Evolutionary conservation across 305 asterid genomes (phyloP).

Genomic region (Plantago coronopus): DNA sequence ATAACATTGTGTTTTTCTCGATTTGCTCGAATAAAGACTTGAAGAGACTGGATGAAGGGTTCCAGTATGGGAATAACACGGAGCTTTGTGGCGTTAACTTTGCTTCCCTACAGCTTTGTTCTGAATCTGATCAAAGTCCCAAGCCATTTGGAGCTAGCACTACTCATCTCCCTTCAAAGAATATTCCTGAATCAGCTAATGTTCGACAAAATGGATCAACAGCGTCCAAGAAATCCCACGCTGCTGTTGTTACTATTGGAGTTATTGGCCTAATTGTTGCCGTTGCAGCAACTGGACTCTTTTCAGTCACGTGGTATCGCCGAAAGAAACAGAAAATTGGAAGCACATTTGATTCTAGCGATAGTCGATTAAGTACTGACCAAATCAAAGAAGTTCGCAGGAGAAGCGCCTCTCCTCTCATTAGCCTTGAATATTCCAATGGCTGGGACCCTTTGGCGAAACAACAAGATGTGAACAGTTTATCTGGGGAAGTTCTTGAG

Average conservation of each 20-base stretch:
- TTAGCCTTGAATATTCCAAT: conserved; percentile 68
- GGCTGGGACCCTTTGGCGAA: conserved; percentile 87
- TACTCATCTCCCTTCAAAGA: conserved; percentile 51
- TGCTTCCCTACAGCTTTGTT: conserved; percentile 49
- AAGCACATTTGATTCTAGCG: conserved; percentile 54
- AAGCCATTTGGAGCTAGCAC: conserved; percentile 56
- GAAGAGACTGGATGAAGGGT: conserved; percentile 75
- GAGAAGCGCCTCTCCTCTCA: conserved; percentile 80
- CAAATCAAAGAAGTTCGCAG: conserved; percentile 50
- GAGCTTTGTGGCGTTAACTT: conserved; percentile 65
- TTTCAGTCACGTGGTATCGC: conserved; percentile 67
- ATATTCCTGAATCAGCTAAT: conserved; percentile 80
- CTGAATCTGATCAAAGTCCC: conserved; percentile 39
- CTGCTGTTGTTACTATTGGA: conserved; percentile 38
- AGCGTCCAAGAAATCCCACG: conserved; percentile 39
- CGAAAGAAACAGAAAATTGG: conserved; percentile 72
- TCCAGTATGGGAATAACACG: conserved; percentile 65
- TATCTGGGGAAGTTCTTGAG: conserved; percentile 77
- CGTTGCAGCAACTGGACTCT: conserved; percentile 38
- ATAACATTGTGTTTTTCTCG: no score
- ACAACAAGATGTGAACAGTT: conserved; percentile 44
- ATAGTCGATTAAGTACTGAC: conserved; percentile 57
- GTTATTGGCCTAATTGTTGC: conserved; percentile 40
- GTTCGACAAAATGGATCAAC: conserved; percentile 32
- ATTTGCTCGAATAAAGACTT: conserved; percentile 38